Base-by-base conservation (phyloP, 2,329 filamentous ascomycete genomes). In the Elsinoe fawcettii region DNA sequence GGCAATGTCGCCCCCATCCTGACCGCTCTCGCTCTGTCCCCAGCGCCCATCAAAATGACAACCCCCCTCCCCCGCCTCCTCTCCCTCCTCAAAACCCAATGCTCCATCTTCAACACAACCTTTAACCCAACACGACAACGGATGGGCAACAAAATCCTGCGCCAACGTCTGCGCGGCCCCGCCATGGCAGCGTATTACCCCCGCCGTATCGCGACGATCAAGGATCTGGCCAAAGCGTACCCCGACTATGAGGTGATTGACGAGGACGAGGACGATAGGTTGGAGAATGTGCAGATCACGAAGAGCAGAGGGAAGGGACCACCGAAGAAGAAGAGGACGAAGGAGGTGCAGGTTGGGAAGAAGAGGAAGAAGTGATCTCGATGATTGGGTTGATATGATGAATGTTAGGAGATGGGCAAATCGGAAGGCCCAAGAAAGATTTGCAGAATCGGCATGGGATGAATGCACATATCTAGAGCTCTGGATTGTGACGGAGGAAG, bases 61-160 rank as follows among this genome's bases (percentile, higher is more conserved):
- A 58, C 53, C 25, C 30, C 47, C 25, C 53, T 55, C 53, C 16
- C 53, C 34, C 53, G 53, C 25, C 34, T 55, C 34, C 53, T 20
- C 9, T 25, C 46, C 12, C 30, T 56, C 20, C 12, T 56, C 30
- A 66, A 96, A 91, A 81, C 82, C 68, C 90, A 91, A 86, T 96
- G 90, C 80, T 83, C 85, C 71, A 83, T 97, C 75, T 99, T 97
- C 78, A 86, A 85, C 67, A 88, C 87, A 53, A 91, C 86, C 55
- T 97, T 85, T 78, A 99, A 99, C 74, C 93, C 93, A 23, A 80
- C 89, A 57, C 78, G 84, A 64, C 72, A 87, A 60, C 88, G 93
- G 61, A 83, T 89, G 64, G 93, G 93, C 67, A 96, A 93, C 76
- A 95, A 93, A 74, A 79, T 99, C 70, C 79, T 99, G 60, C 88